Base-by-base conservation (phyloP, 148 eudicot species). In the Heliamphora exappendiculata region DNA sequence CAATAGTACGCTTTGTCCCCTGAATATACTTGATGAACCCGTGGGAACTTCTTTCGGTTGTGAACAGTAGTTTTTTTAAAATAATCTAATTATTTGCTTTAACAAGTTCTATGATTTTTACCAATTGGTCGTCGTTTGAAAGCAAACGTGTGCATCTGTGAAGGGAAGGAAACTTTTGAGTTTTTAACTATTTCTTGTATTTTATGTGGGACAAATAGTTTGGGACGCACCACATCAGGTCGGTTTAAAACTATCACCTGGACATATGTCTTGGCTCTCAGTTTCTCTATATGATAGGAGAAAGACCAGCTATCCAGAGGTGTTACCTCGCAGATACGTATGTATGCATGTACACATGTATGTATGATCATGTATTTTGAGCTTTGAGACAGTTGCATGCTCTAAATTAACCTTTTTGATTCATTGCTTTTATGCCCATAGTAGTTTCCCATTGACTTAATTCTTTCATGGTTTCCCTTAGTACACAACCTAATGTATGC, bases 401-500 rank as follows among this genome's bases (percentile, higher is more conserved):
- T 45, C 57, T 47, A 16, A 6, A 24, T 16, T 1, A 19, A 1
- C 11, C 7, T 37, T 65, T 65, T 7, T 2, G 42, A 3, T 50
- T 6, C 31, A 28, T 3, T 67, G 71, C 7, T 36, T 31, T 34
- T 41, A 45, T 55, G 55, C 24, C 8, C n/a, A 8, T 28, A 58
- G 16, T 70, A 28, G 24, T 34, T 53, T 36, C 36, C 33, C 5
- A 5, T 17, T 66, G 62, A 22, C 12, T 33, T 33, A 13, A 55
- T n/a, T 26, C 34, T 71, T 53, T n/a, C 9, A 39, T 50, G 17
- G 47, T 22, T 71, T 44, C 28, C 39, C 44, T 41, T 72, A 55
- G 26, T 47, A 58, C 64, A 29, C 75, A 68, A 60, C 28, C 39
- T 22, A 55, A 69, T 82, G 63, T 74, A 45, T 59, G 31, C 26